Evolutionary conservation across 73 alveolate species (phyloP).

Genomic region (Paramecium octaurelia): DNA sequence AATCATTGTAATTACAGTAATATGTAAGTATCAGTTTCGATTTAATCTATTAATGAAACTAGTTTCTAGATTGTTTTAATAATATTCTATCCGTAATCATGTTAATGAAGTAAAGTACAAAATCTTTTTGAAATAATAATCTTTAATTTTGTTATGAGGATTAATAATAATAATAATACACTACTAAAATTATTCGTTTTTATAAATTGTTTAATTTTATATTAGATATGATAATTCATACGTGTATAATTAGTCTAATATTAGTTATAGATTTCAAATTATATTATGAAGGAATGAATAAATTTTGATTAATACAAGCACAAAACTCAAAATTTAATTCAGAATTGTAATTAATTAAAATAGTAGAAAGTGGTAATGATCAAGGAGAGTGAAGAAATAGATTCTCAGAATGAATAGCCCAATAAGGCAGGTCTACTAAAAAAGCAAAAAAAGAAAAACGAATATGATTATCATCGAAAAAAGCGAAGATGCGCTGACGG

Average conservation of each 20-base stretch:
- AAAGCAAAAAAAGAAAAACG: background rate
- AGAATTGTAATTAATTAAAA: background rate
- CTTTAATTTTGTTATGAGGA: background rate
- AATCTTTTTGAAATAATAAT: background rate
- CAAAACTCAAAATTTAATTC: background rate
- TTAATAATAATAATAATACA: too few species aligned
- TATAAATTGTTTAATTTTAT: background rate
- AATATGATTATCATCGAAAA: background rate
- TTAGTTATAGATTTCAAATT: background rate
- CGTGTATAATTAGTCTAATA: background rate
- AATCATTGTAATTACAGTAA: background rate
- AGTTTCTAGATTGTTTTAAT: background rate
- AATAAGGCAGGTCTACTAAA: background rate
- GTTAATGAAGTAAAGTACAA: background rate
- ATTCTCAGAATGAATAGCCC: background rate
- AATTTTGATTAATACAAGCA: background rate
- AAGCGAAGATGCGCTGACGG: constrained; percentile 8
- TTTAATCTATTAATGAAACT: background rate
- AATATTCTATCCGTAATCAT: background rate
- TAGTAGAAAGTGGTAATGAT: background rate
- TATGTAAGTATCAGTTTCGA: background rate
- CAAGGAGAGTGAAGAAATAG: background rate
- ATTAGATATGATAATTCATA: background rate
- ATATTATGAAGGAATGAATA: background rate
- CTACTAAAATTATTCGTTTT: background rate